Evolutionary conservation across 2,329 filamentous ascomycete species (phyloP).

Genomic region (Aureobasidium sp.): DNA sequence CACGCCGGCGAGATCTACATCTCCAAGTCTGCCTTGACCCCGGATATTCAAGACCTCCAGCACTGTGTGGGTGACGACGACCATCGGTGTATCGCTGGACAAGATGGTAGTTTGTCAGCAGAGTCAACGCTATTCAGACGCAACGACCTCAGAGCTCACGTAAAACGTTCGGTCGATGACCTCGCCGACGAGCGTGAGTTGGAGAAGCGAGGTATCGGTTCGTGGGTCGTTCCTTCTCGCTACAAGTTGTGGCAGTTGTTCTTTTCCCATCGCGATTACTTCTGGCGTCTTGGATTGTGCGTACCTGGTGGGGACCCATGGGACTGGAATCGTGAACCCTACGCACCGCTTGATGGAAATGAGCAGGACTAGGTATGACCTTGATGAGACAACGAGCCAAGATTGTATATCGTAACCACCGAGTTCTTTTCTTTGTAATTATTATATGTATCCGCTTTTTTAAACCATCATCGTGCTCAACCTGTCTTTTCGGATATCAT

Average conservation of each 20-base stretch:
- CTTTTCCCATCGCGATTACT: slow-evolving; percentile 93
- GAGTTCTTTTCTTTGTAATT: not conserved
- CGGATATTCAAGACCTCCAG: slow-evolving; percentile 58
- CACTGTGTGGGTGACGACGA: slow-evolving; percentile 68
- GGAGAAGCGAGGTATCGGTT: not conserved
- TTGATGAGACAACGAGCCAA: not conserved
- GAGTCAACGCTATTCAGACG: not conserved
- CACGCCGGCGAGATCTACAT: slow-evolving; percentile 89
- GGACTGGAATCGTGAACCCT: slow-evolving; percentile 3
- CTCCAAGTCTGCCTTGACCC: slow-evolving; percentile 59
- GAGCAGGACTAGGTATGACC: not conserved
- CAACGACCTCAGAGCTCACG: not conserved
- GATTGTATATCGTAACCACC: too few relatives aligned
- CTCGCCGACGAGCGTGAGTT: not conserved
- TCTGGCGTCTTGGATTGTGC: slow-evolving; percentile 86
- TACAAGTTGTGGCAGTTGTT: slow-evolving; percentile 87
- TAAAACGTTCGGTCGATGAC: not conserved
- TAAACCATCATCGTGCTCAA: not conserved
- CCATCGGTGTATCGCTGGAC: slow-evolving; percentile 59
- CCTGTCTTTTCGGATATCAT: not conserved
- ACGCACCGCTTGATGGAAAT: not conserved
- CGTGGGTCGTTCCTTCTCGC: slow-evolving; percentile 36
- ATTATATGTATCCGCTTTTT: not conserved
- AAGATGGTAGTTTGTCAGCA: slow-evolving; percentile 31
- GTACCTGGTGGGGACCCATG: slow-evolving; percentile 46